Conservation (phyloP, 306 rosid genomes). For the Prunus dulcis region DNA sequence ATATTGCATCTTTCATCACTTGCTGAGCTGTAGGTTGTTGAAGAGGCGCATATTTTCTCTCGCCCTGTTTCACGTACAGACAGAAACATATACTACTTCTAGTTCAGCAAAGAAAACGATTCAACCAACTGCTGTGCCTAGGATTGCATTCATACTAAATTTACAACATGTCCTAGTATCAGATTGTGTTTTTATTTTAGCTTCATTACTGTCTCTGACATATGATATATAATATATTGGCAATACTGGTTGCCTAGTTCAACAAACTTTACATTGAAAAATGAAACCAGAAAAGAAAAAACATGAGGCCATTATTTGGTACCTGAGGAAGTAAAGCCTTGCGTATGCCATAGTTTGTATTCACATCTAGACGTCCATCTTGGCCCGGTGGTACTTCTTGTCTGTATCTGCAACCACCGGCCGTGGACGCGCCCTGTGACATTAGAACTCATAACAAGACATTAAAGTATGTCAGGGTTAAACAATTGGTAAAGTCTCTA, state of each 20-base stretch:
- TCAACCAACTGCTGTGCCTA: neutral
- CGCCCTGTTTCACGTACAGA: slow-evolving; percentile 31
- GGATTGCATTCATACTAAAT: neutral
- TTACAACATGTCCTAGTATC: neutral
- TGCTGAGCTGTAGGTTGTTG: slow-evolving; percentile 51
- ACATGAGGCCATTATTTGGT: neutral
- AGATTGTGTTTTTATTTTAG: neutral
- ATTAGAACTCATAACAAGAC: neutral
- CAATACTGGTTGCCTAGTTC: neutral
- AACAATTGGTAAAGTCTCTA: neutral
- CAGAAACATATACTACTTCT: neutral
- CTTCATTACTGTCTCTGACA: neutral
- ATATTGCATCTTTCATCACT: slow-evolving; percentile 53
- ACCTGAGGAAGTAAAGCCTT: slow-evolving; percentile 73
- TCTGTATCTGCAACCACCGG: slow-evolving; percentile 63
- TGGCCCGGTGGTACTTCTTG: slow-evolving; percentile 51
- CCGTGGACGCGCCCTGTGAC: slow-evolving; percentile 49
- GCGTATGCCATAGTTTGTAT: slow-evolving; percentile 51
- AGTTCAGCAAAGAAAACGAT: neutral
- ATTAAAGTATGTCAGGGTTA: neutral
- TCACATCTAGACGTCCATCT: slow-evolving; percentile 43
- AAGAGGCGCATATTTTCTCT: slow-evolving; percentile 48
- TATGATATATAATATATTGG: neutral
- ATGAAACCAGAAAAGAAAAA: neutral
- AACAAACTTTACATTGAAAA: neutral